These are phyloP conservation scores for Fusarium sp. DNA, from an alignment of 2,329 filamentous ascomycete species.

Conservation along the genomic window DNA sequence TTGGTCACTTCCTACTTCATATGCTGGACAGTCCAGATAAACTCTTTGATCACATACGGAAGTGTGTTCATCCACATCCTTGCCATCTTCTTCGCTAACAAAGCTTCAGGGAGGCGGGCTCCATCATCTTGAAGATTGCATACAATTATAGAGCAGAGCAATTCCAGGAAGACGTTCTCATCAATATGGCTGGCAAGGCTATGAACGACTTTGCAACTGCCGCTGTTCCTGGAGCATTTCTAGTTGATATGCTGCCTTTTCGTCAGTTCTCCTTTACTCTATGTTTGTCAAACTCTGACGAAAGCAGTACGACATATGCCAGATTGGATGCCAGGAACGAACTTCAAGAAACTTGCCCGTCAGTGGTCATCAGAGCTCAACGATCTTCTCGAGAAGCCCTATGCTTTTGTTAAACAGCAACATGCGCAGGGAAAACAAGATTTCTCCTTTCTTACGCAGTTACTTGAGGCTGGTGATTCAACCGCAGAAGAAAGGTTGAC, in stretches of 20 bases:
- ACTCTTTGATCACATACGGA: slow-evolving; percentile 60
- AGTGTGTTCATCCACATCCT: slow-evolving; percentile 47
- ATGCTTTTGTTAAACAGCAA: slow-evolving; percentile 37
- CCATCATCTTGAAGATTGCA: slow-evolving; percentile 39
- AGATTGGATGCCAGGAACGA: slow-evolving; percentile 35
- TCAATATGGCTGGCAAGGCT: slow-evolving; percentile 35
- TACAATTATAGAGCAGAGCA: slow-evolving; percentile 43
- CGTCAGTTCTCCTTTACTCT: slow-evolving; percentile 15
- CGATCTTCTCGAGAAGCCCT: slow-evolving; percentile 28
- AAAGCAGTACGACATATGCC: slow-evolving; percentile 32
- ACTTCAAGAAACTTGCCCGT: slow-evolving; percentile 30
- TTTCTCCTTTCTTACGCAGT: slow-evolving; percentile 21
- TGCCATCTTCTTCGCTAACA: not conserved
- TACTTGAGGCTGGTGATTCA: slow-evolving; percentile 26
- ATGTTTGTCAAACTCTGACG: not conserved
- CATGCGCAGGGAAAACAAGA: slow-evolving; percentile 18
- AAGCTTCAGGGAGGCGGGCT: slow-evolving; percentile 30
- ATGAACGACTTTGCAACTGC: slow-evolving; percentile 37
- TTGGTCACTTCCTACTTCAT: slow-evolving; percentile 39
- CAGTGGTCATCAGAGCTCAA: slow-evolving; percentile 23
- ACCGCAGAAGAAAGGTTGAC: slow-evolving; percentile 26
- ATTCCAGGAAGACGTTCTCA: slow-evolving; percentile 30
- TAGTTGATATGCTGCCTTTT: slow-evolving; percentile 41
- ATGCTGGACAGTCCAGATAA: slow-evolving; percentile 57
- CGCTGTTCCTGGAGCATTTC: slow-evolving; percentile 30